Base-by-base conservation (phyloP, 75 land plant species). In the Pinus tabuliformis region DNA sequence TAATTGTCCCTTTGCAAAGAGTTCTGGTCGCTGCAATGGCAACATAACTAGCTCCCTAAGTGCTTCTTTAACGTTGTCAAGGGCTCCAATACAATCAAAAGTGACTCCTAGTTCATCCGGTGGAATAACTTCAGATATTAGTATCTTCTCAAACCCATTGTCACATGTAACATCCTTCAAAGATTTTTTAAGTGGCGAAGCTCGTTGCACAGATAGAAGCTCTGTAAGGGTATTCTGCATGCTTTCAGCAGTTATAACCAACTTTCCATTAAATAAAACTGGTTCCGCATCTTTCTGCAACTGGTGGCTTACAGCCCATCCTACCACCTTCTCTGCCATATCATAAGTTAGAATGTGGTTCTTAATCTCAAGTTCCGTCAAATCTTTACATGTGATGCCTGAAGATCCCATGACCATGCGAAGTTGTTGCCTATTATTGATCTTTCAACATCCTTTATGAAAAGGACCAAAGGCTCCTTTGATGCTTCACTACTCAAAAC, bases 291-390 rank as follows among this genome's bases (percentile, higher is more conserved):
- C 60, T 36, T 61, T 75, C 84, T 83, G 85, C 74, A 83, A 72
- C 72, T 83, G 79, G 45, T 60, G 84, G 62, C 85, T 83, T 5
- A 83, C 77, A 14, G 79, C 85, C 85, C 85, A 83, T 18, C 83
- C 85, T 39, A 83, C 79, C 59, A 83, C 85, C 58, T 83, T 83
- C 79, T 83, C 85, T 72, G 85, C 78, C 84, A 83, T 83, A 59
- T 83, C 85, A 36, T 81, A 73, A 65, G 85, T 81, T 28, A 83
- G 58, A 20, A 81, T 57, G 76, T 83, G 78, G 36, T 78, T 83
- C 77, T 76, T 84, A 59, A 83, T 83, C 12, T 81, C 78, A 70
- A 83, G 82, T 77, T 73, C 77, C 7, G 79, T 28, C 76, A 83
- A 65, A 56, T 83, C 83, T 70, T 73, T 76, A 59, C 85, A 83